Conservation (phyloP, 768 basidiomycete genomes). For the Termitomyces titanicus region DNA sequence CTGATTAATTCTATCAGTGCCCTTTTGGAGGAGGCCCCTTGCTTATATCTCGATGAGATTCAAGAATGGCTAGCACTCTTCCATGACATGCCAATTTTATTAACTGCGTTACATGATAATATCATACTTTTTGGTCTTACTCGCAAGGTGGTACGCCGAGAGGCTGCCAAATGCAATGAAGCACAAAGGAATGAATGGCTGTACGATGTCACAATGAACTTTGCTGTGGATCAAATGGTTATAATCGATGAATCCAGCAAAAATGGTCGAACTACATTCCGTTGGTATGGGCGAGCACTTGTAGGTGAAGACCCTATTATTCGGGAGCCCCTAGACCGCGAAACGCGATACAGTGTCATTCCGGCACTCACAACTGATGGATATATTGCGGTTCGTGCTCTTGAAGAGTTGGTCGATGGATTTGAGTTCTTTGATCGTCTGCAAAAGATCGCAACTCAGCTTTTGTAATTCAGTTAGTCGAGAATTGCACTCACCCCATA, state of each 20-base stretch:
- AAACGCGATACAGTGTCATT: constrained; percentile 28
- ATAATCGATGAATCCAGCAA: constrained; percentile 27
- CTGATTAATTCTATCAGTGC: constrained; percentile 10
- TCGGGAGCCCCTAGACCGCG: constrained; percentile 19
- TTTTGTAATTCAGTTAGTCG: too few relatives aligned
- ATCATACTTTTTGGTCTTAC: constrained; percentile 18
- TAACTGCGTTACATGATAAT: constrained; percentile 14
- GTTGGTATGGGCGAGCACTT: constrained; percentile 24
- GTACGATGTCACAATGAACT: constrained; percentile 7
- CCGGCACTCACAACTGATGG: constrained; percentile 29
- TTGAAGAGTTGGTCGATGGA: constrained; percentile 30
- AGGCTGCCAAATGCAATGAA: constrained; percentile 19
- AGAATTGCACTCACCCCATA: too few relatives aligned
- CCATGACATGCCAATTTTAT: constrained; percentile 14
- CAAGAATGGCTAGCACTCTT: constrained; percentile 17
- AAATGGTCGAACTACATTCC: constrained; percentile 23
- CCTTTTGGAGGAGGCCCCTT: constrained; percentile 11
- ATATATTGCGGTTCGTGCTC: constrained; percentile 28
- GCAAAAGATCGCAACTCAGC: too few relatives aligned
- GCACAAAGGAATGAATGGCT: constrained; percentile 12
- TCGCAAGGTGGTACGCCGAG: constrained; percentile 16
- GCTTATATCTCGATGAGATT: constrained; percentile 21
- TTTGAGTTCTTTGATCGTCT: constrained; percentile 25
- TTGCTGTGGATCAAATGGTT: constrained; percentile 16
- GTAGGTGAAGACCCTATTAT: constrained; percentile 21